Base-by-base conservation (phyloP, 208 protist species). In the Lotmaria passim region DNA sequence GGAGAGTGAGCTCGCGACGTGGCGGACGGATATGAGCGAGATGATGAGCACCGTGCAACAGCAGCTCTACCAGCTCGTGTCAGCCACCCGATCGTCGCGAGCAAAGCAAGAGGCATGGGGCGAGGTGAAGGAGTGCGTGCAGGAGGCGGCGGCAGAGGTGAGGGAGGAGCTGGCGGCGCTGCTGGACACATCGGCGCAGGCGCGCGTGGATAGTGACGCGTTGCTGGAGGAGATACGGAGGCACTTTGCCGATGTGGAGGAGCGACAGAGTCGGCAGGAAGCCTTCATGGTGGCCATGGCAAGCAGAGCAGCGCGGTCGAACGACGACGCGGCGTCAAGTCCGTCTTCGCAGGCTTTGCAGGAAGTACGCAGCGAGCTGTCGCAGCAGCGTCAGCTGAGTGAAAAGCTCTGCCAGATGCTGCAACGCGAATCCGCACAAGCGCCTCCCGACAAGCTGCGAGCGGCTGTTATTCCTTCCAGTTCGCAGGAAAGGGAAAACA, bases 41-140 rank as follows among this genome's bases (percentile, higher is more conserved):
- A 17, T n/a, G 30, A 51, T 64, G 59, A 39, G 30, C 59, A 64
- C 24, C 1, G 41, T 64, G 41, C 59, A 53, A 31, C 59, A 64
- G 31, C 59, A 64, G 59, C 59, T 64, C 30, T 64, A 64, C 19
- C 59, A 64, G 44, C 59, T 64, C 28, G 2, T 64, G n/a, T 64
- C 43, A 7, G 59, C 44, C 7, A 1, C 59, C 21, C 36, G 33
- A 11, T 30, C 34, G 0, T 7, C 44, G 7, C 26, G 59, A 23
- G 21, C 3, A 7, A 17, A 8, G 3, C 10, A 38, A 14, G 43
- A 53, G 0, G 44, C 15, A 10, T 30, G 15, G 26, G 43, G 28
- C 7, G 43, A 64, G 41, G 14, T 64, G 59, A 12, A n/a, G n/a
- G 44, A 53, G 6, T 64, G 57, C 30, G 59, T 64, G 59, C 44